Evolutionary conservation across 805 yeast genomes (phyloP).

Genomic region (Candida boleticola): DNA sequence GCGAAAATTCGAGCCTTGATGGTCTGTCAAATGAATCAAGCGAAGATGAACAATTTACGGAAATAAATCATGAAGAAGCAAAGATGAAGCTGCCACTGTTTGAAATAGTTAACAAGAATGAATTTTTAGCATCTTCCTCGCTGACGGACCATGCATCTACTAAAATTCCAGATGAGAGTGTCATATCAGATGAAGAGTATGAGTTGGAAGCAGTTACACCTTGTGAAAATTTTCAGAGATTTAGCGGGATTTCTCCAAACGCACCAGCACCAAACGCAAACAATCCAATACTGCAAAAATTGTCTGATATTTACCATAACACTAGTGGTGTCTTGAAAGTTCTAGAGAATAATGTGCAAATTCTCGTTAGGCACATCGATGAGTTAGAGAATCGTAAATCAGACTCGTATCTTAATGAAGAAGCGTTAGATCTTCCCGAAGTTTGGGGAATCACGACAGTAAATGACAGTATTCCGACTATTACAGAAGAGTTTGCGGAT

Average conservation of each 20-base stretch:
- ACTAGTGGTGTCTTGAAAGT: conserved; percentile 26
- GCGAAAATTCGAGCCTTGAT: too few species aligned
- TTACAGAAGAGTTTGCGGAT: neutral
- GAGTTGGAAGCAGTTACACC: conserved; percentile 5
- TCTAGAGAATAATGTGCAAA: conserved; percentile 18
- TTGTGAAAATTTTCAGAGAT: conserved; percentile 5
- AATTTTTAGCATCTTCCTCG: too few species aligned
- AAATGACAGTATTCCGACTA: neutral
- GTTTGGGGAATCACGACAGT: conserved; percentile 17
- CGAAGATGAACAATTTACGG: too few species aligned
- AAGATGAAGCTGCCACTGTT: too few species aligned
- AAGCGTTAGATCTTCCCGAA: conserved; percentile 10
- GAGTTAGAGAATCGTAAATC: conserved; percentile 7
- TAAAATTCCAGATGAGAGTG: too few species aligned
- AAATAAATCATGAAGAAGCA: conserved; percentile 8
- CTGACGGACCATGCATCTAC: too few species aligned
- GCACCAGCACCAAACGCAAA: conserved; percentile 3
- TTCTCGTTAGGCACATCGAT: conserved; percentile 12
- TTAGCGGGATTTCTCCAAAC: conserved; percentile 3
- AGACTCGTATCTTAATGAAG: conserved; percentile 1
- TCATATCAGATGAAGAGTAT: conserved; percentile 4
- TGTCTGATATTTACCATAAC: conserved; percentile 19
- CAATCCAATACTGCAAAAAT: conserved; percentile 10
- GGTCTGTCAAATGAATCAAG: too few species aligned
- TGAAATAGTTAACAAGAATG: too few species aligned